These are phyloP conservation scores for Mediolabrus comicus DNA, from an alignment of 108 stramenopile genomes.

Conservation along the genomic window DNA sequence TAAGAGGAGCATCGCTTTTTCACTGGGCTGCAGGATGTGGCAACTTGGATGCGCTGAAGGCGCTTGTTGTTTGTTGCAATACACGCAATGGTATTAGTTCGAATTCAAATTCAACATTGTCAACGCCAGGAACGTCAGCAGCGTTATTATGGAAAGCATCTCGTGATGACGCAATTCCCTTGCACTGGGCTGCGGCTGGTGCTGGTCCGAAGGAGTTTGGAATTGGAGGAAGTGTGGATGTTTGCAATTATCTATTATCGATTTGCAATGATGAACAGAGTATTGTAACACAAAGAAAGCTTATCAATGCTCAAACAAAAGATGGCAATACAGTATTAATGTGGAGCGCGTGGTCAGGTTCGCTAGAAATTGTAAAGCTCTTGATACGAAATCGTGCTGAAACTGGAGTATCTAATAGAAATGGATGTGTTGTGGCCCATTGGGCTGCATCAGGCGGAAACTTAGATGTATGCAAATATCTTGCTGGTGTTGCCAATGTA, in stretches of 20 bases:
- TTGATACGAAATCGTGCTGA: constrained; percentile 68
- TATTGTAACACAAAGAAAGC: constrained; percentile 27
- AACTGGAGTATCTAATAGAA: constrained; percentile 52
- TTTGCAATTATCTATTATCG: constrained; percentile 57
- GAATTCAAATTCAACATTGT: background rate
- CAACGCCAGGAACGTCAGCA: constrained; percentile 43
- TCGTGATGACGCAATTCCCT: constrained; percentile 76
- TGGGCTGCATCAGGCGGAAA: constrained; percentile 57
- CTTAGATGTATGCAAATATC: constrained; percentile 65
- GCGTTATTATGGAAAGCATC: constrained; percentile 45
- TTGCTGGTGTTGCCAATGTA: constrained; percentile 55
- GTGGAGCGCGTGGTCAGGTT: constrained; percentile 86
- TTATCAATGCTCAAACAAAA: constrained; percentile 65
- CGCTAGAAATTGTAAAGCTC: constrained; percentile 70
- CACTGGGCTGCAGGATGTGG: constrained; percentile 86
- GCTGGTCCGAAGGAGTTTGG: constrained; percentile 77
- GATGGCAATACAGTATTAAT: constrained; percentile 85
- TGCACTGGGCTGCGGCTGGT: constrained; percentile 85
- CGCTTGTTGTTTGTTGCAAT: constrained; percentile 36
- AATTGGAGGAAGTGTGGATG: constrained; percentile 61
- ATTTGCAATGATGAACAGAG: constrained; percentile 14
- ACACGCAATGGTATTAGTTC: background rate
- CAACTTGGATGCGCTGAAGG: constrained; percentile 52
- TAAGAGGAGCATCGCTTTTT: constrained; percentile 62
- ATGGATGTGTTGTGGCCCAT: constrained; percentile 83